phyloP scores from a whole-genome alignment of 768 basidiomycete species.

The Rhizopogon vinicolor region DNA sequence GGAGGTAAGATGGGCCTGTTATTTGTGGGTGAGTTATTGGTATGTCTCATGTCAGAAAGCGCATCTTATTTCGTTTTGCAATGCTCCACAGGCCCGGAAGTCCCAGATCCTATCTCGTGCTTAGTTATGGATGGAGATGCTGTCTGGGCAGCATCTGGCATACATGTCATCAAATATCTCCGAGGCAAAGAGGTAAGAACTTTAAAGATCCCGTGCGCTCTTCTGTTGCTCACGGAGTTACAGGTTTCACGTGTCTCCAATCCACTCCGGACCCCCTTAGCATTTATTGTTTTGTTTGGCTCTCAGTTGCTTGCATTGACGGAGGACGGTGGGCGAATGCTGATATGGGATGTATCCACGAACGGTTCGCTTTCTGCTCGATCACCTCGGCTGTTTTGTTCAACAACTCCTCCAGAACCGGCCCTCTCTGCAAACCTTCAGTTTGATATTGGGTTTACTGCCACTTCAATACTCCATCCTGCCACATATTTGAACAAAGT shows the following conservation, averaged over 20 bases:
- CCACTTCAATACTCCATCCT: conserved; percentile 84
- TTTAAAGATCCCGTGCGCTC: background rate
- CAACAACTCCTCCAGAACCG: conserved; percentile 11
- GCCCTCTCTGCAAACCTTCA: conserved; percentile 51
- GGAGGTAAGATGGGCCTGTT: conserved; percentile 88
- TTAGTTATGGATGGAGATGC: conserved; percentile 82
- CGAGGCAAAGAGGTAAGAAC: conserved; percentile 79
- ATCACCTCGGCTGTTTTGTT: background rate
- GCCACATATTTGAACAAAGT: conserved; percentile 97
- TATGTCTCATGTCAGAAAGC: background rate
- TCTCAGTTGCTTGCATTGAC: conserved; percentile 74
- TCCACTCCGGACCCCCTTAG: conserved; percentile 56
- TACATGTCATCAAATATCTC: conserved; percentile 67
- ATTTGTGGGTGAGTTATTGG: conserved; percentile 76
- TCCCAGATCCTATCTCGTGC: conserved; percentile 63
- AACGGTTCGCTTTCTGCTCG: conserved; percentile 41
- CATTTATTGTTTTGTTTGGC: conserved; percentile 75
- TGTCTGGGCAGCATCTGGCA: conserved; percentile 77
- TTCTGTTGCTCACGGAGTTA: conserved; percentile 5
- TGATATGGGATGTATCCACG: conserved; percentile 68
- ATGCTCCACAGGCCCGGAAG: conserved; percentile 68
- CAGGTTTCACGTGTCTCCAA: conserved; percentile 55
- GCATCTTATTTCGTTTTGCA: conserved; percentile 1
- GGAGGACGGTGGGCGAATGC: conserved; percentile 71
- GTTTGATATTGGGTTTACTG: conserved; percentile 82